These are phyloP conservation scores for Antrodiella citrinella DNA, from an alignment of 768 basidiomycete genomes.

Conservation along the genomic window DNA sequence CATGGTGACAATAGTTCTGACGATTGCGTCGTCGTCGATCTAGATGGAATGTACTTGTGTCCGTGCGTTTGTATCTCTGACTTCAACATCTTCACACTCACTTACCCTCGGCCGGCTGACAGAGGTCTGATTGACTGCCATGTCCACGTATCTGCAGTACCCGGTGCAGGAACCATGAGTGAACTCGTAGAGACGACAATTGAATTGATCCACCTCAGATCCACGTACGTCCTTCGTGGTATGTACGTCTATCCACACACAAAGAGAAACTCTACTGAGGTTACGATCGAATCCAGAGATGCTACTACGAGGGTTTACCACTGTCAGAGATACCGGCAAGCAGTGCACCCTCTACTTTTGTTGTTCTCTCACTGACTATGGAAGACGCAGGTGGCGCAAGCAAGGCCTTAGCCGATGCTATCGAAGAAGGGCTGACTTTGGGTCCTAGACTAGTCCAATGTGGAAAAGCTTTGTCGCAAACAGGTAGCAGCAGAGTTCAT, in stretches of 20 bases:
- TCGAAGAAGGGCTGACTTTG: conserved; percentile 28
- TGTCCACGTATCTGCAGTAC: conserved; percentile 34
- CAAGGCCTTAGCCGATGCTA: conserved; percentile 29
- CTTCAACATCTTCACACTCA: no score
- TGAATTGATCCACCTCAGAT: conserved; percentile 27
- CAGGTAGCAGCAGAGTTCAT: conserved; percentile 14
- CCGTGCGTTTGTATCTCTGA: conserved; percentile 24
- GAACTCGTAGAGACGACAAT: conserved; percentile 25
- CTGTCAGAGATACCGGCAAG: conserved; percentile 26
- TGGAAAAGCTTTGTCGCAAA: conserved; percentile 32
- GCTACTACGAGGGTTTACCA: not conserved
- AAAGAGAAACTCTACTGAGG: no score
- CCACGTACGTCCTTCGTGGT: conserved; percentile 32
- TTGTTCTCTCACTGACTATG: not conserved
- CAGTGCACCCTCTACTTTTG: no score
- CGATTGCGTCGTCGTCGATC: conserved; percentile 17
- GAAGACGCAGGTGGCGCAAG: conserved; percentile 27
- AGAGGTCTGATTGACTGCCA: conserved; percentile 38
- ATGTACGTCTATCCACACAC: no score
- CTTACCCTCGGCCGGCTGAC: no score
- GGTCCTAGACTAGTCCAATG: conserved; percentile 33
- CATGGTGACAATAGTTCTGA: not conserved
- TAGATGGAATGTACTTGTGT: conserved; percentile 29
- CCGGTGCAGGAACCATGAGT: conserved; percentile 30
- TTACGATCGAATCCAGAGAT: no score